Evolutionary conservation across 2,329 filamentous ascomycete species (phyloP).

Genomic region (Magnaporthiopsis rhizophila): DNA sequence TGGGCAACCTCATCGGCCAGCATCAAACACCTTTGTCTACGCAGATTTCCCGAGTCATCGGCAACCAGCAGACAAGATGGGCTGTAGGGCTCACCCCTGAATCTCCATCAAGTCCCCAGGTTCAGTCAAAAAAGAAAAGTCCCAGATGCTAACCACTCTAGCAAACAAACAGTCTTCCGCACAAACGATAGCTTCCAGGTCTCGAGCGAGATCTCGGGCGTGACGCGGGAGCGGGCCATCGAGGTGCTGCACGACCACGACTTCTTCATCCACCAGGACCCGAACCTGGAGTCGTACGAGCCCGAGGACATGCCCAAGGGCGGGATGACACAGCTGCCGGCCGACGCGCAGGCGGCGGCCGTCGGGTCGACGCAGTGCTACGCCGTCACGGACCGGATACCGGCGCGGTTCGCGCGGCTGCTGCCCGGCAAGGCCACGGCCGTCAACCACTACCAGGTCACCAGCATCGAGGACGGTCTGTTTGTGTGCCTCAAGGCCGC

Average conservation of each 20-base stretch:
- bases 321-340: slow-evolving; percentile 1
- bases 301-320: not conserved
- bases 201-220: slow-evolving; percentile 1
- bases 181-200: slow-evolving; percentile 4
- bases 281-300: slow-evolving; percentile 2
- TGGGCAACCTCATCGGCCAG: not conserved
- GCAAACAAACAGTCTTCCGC: slow-evolving; percentile 2
- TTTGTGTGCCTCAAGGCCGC: slow-evolving; percentile 4
- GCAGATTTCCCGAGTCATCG: not conserved
- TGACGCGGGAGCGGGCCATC: not conserved
- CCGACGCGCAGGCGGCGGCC: not conserved
- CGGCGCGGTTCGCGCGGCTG: slow-evolving; percentile 3
- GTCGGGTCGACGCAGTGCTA: slow-evolving; percentile 5
- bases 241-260: slow-evolving; percentile 6
- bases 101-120: too few relatives aligned
- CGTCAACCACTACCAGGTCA: slow-evolving; percentile 7
- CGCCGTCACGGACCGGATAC: slow-evolving; percentile 6
- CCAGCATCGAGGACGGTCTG: slow-evolving; percentile 1
- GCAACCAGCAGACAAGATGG: not conserved
- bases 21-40: not conserved
- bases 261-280: slow-evolving; percentile 4
- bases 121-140: too few relatives aligned
- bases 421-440: slow-evolving; percentile 3
- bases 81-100: not conserved
- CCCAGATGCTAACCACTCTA: not conserved